Percentiles rank a stretch among this genome's conserved stretches.
These are phyloP conservation scores for Allium sativum DNA, from an alignment of 106 monocot genomes.

Conservation along the genomic window DNA sequence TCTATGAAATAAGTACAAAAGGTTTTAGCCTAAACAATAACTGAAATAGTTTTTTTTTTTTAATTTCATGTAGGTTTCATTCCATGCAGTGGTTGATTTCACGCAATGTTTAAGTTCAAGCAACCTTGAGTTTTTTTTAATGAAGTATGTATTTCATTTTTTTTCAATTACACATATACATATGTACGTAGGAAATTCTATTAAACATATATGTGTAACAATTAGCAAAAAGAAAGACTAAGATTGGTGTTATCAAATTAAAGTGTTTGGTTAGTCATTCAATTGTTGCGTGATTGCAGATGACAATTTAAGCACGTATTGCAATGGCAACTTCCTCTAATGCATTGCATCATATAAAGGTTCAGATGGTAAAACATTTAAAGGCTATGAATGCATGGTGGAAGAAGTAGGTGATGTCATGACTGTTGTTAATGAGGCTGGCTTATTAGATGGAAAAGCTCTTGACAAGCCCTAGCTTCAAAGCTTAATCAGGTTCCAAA, in stretches of 20 bases:
- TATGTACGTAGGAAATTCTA: too few relatives aligned
- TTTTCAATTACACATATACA: too few relatives aligned
- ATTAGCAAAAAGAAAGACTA: too few relatives aligned
- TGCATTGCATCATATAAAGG: conserved; percentile 45
- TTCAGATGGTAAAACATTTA: conserved; percentile 31
- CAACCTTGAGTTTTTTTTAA: too few relatives aligned
- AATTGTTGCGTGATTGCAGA: conserved; percentile 19
- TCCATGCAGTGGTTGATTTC: too few relatives aligned
- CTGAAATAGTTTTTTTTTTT: too few relatives aligned
- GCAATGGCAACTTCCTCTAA: conserved; percentile 57
- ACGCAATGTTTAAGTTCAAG: too few relatives aligned
- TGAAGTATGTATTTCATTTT: too few relatives aligned
- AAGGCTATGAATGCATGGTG: conserved; percentile 62
- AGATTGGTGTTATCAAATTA: background rate
- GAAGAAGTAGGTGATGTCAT: conserved; percentile 68
- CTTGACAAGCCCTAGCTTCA: conserved; percentile 47
- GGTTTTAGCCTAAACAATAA: too few relatives aligned
- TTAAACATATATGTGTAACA: background rate
- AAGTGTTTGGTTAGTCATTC: background rate
- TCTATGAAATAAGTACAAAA: too few relatives aligned
- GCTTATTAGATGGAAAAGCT: conserved; percentile 59
- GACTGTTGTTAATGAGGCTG: conserved; percentile 59
- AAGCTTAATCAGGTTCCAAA: background rate
- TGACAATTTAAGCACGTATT: conserved; percentile 61
- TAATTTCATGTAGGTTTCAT: too few relatives aligned